Evolutionary conservation across 805 yeast genomes (phyloP), one percentile per base, ranked within the genome.

Genomic region (Lipomyces japonicus): DNA sequence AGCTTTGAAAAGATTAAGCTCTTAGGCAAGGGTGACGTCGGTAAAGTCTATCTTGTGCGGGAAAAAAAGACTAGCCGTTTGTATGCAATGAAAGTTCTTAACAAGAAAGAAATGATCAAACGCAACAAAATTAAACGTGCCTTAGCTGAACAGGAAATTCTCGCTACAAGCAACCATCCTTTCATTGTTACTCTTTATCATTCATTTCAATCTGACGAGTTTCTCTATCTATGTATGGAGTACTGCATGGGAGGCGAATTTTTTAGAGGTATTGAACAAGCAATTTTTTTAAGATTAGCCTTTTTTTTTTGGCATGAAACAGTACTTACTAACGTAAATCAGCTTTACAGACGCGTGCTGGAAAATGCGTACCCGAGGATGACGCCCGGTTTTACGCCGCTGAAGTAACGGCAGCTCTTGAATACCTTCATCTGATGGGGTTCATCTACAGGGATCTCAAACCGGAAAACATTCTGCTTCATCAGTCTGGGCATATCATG

Each of bases 211-310:
- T 84, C 95, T 3, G 93, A 87, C 52, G 97, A 90, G 61, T 81
- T 86, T 63, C 69, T 93, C 9, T 93, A 89, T 61, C 76, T 93
- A 36, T 93, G 99, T 69, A 91, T 95, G 96, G 99, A 93, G 66
- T 93, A 91, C 63, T 93, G 99, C 65, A 88, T 93, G 89, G 99
- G 99, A 26, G 99, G 99, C 40, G 98, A 95, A 69, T 93, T 93
- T 63, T 93, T 93, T 73, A 74, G 97, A 52, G 57, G 57, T 49
- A n/a, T n/a, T n/a, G n/a, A n/a, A n/a, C n/a, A 30, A 16, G 50
- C 24, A 37, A 6, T 38, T 16, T 14, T 24, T 22, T 38, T 12
- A 22, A 16, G 19, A 3, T 23, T 14, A 23, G 40, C n/a, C 38
- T 34, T 5, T 43, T 30, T 12, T 31, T 26, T 14, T 7, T 14